Conservation (phyloP, 306 rosid genomes). For the Urtica urens region DNA sequence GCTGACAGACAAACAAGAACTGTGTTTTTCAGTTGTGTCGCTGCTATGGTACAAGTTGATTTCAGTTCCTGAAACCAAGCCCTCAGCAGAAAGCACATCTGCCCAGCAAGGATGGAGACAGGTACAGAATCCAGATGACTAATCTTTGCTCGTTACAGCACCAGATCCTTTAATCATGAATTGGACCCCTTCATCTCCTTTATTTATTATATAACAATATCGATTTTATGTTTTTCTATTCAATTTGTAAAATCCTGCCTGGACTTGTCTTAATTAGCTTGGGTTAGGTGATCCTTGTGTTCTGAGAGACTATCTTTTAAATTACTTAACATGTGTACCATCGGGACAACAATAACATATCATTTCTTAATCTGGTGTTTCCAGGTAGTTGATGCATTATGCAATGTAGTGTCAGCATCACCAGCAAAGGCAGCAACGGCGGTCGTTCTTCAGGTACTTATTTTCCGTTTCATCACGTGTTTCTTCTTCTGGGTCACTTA, state of each 20-base stretch:
- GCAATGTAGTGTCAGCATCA: slow-evolving; percentile 86
- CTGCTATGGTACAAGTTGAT: slow-evolving; percentile 91
- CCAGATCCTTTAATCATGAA: too few species aligned
- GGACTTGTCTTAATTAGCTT: too few species aligned
- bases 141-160: too few species aligned
- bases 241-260: too few species aligned
- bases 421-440: slow-evolving; percentile 92
- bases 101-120: slow-evolving; percentile 99
- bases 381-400: slow-evolving; percentile 91
- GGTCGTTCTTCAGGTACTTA: slow-evolving; percentile 82
- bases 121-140: too few species aligned
- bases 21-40: slow-evolving; percentile 91
- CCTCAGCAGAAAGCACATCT: slow-evolving; percentile 85
- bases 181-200: too few species aligned
- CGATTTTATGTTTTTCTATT: too few species aligned
- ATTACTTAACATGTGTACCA: too few species aligned
- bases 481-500: slow-evolving; percentile 4
- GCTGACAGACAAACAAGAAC: slow-evolving; percentile 74
- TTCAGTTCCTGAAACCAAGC: slow-evolving; percentile 90
- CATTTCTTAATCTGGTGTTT: slow-evolving; percentile 12
- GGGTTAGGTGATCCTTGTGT: too few species aligned
- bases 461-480: slow-evolving; percentile 20
- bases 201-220: too few species aligned
- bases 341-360: too few species aligned
- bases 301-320: too few species aligned